Percentiles rank a stretch among this genome's conserved stretches.
Evolutionary conservation across 1,139 yeast genomes (phyloP).

Genomic region (Hyphopichia burtonii): DNA sequence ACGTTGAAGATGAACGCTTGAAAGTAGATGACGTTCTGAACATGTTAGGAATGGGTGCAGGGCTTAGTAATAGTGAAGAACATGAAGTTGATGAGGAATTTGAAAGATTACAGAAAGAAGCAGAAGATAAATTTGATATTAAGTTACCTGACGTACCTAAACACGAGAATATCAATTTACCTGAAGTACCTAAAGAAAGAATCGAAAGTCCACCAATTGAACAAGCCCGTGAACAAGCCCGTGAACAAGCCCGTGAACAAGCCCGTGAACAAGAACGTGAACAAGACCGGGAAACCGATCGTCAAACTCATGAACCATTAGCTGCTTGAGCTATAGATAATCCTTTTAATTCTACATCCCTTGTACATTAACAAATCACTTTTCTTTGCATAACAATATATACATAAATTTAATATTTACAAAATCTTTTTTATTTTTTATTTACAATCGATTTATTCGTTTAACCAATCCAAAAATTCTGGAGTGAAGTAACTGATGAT

Average conservation of each 20-base stretch:
- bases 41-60: slow-evolving; percentile 39
- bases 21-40: slow-evolving; percentile 70
- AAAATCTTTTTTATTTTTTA: too few species aligned
- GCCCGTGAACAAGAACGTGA: slow-evolving; percentile 11
- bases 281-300: slow-evolving; percentile 9
- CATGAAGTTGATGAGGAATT: slow-evolving; percentile 67
- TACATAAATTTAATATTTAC: too few species aligned
- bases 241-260: slow-evolving; percentile 5
- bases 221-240: too few species aligned
- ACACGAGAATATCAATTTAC: too few species aligned
- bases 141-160: slow-evolving; percentile 20
- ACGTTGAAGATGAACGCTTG: slow-evolving; percentile 74
- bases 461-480: slow-evolving; percentile 91
- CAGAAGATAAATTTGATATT: slow-evolving; percentile 7
- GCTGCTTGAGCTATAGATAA: slow-evolving; percentile 1
- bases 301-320: not conserved
- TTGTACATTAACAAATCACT: not conserved
- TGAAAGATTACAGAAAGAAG: slow-evolving; percentile 47
- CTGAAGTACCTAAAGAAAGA: too few species aligned
- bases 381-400: not conserved
- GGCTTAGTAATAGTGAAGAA: slow-evolving; percentile 57
- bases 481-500: slow-evolving; percentile 94
- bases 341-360: not conserved
- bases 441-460: slow-evolving; percentile 11
- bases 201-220: too few species aligned